Evolutionary conservation across 371 early-diverging fungal species (phyloP).

Genomic region (Mucor saturninus): DNA sequence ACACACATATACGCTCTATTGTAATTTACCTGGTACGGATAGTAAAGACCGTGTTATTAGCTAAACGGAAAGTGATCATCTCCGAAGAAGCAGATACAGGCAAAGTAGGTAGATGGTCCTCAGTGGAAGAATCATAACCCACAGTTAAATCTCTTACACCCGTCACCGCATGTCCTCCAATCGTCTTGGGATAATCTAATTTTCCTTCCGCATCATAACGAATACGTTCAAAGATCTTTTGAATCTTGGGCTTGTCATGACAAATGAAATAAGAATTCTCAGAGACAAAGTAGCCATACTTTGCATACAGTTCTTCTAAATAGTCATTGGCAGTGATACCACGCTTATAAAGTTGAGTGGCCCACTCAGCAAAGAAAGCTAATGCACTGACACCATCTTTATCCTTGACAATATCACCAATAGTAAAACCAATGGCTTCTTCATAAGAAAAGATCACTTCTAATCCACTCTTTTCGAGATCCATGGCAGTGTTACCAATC

Average conservation of each 20-base stretch:
- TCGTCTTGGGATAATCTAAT: slow-evolving; percentile 71
- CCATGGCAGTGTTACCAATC: slow-evolving; percentile 86
- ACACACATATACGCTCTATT: background rate
- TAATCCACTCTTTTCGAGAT: slow-evolving; percentile 64
- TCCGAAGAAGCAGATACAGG: slow-evolving; percentile 84
- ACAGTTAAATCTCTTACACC: slow-evolving; percentile 87
- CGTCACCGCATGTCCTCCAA: slow-evolving; percentile 73
- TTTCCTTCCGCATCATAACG: slow-evolving; percentile 69
- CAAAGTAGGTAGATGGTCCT: slow-evolving; percentile 69
- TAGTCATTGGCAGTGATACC: slow-evolving; percentile 67
- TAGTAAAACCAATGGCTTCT: slow-evolving; percentile 93
- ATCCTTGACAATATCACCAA: slow-evolving; percentile 78
- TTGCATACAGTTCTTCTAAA: slow-evolving; percentile 74
- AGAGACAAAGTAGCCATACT: slow-evolving; percentile 88
- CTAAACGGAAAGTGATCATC: slow-evolving; percentile 91
- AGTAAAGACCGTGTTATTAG: slow-evolving; percentile 75
- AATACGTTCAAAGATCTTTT: slow-evolving; percentile 77
- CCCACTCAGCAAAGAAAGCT: slow-evolving; percentile 83
- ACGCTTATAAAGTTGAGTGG: slow-evolving; percentile 68
- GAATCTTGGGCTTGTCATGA: slow-evolving; percentile 72
- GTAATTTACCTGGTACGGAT: slow-evolving; percentile 67
- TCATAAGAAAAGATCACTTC: slow-evolving; percentile 86
- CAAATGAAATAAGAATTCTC: slow-evolving; percentile 91
- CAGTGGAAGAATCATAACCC: slow-evolving; percentile 81
- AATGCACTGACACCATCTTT: slow-evolving; percentile 90